A percentile compares a stretch with the other conserved stretches of the same genome.
phyloP scores from a whole-genome alignment of 345 rosid genomes.

The Garcia nutans region DNA sequence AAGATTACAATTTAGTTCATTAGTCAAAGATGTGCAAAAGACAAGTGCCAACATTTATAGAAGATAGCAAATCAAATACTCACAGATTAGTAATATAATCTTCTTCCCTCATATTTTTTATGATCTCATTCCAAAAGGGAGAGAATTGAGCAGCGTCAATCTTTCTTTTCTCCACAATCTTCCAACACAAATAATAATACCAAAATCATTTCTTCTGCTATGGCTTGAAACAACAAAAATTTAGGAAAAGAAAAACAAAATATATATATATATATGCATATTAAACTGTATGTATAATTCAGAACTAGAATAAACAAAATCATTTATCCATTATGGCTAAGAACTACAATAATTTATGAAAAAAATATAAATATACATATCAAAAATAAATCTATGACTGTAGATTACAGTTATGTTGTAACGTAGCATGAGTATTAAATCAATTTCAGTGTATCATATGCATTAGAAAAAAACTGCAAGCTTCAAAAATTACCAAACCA shows the following conservation, averaged over 20 bases:
- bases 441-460: neutral
- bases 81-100: constrained; percentile 81
- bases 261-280: neutral
- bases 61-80: constrained; percentile 34
- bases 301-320: too few relatives aligned
- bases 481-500: too few relatives aligned
- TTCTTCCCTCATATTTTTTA: constrained; percentile 84
- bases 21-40: neutral
- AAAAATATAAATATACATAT: neutral
- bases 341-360: neutral
- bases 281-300: too few relatives aligned
- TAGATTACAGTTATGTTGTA: neutral
- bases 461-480: too few relatives aligned
- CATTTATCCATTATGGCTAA: too few relatives aligned
- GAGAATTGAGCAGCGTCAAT: constrained; percentile 81
- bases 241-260: neutral
- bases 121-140: constrained; percentile 95
- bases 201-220: neutral
- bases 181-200: constrained; percentile 12
- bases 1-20: neutral
- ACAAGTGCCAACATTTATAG: constrained; percentile 11
- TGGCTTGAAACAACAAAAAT: neutral
- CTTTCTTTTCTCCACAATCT: constrained; percentile 63
- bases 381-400: neutral
- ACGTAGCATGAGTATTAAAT: neutral